A percentile compares a stretch with the other conserved stretches of the same genome.
These are phyloP conservation scores for Mycena polygramma DNA, from an alignment of 768 basidiomycete genomes.

Conservation along the genomic window DNA sequence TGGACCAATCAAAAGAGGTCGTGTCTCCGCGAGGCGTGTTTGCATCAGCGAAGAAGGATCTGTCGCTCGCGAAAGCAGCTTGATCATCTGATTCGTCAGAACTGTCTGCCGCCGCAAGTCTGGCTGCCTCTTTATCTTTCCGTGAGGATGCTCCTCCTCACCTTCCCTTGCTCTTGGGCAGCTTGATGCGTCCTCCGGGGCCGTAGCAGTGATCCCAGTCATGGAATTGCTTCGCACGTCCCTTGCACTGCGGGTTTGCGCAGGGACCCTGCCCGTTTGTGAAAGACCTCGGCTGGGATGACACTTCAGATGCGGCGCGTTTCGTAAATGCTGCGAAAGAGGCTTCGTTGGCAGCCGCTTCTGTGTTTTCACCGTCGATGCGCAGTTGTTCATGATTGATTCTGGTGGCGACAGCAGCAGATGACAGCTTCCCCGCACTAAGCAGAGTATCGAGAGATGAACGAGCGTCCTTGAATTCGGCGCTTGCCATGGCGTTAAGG, in stretches of 20 bases:
- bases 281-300: neutral
- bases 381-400: conserved; percentile 25
- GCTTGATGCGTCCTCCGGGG: conserved; percentile 2
- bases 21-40: too few species aligned
- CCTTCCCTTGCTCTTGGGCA: neutral
- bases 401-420: conserved; percentile 7
- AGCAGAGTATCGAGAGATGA: conserved; percentile 19
- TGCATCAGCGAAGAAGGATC: neutral
- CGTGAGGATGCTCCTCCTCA: too few species aligned
- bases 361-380: conserved; percentile 12
- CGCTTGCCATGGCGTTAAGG: conserved; percentile 16
- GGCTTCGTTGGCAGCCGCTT: neutral
- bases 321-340: conserved; percentile 7
- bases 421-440: conserved; percentile 10
- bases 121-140: too few species aligned
- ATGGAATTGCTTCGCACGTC: conserved; percentile 17
- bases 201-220: conserved; percentile 22
- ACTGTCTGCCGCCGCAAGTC: neutral
- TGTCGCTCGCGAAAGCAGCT: neutral
- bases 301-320: neutral
- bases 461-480: conserved; percentile 11
- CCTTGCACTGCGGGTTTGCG: conserved; percentile 22
- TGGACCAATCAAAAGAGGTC: too few species aligned
- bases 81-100: neutral
- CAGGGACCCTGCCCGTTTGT: conserved; percentile 13